A percentile compares a stretch with the other conserved stretches of the same genome.
Evolutionary conservation across 2,329 filamentous ascomycete species (phyloP).

Genomic region (Delphinella strobiligena): DNA sequence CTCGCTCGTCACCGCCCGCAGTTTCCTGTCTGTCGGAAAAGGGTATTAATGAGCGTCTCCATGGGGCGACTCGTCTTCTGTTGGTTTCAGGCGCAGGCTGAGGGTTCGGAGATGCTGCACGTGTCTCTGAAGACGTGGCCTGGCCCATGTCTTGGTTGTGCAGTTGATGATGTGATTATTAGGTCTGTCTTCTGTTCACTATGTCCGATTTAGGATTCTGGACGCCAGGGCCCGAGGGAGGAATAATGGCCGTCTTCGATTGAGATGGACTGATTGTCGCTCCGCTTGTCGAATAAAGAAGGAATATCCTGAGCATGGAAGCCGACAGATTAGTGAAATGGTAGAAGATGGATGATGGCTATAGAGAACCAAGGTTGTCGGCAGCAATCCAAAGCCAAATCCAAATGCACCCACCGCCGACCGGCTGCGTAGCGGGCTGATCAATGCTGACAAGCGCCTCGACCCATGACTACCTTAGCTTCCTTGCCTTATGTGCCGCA

Average conservation of each 20-base stretch:
- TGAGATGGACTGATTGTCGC: neutral
- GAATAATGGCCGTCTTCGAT: neutral
- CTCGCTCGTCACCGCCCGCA: neutral
- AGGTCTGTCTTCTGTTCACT: no score
- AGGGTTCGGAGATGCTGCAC: conserved; percentile 3
- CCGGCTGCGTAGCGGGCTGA: no score
- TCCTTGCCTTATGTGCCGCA: no score
- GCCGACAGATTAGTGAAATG: neutral
- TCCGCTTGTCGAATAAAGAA: conserved; percentile 9
- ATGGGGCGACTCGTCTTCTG: conserved; percentile 5
- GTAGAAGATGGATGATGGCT: no score
- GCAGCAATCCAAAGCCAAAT: no score
- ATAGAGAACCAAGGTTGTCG: no score
- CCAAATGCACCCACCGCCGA: no score
- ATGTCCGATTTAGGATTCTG: neutral
- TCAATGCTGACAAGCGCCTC: no score
- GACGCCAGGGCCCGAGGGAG: neutral
- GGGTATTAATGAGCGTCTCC: conserved; percentile 8
- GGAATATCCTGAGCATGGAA: neutral
- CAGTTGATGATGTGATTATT: conserved; percentile 1
- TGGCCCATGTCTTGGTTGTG: conserved; percentile 18
- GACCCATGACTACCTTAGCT: no score
- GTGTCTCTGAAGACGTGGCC: conserved; percentile 14
- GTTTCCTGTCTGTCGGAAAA: conserved; percentile 3
- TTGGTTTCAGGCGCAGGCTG: conserved; percentile 2